These are phyloP conservation scores for Phytophthora podocarpi DNA, from an alignment of 352 stramenopile species.

Conservation along the genomic window DNA sequence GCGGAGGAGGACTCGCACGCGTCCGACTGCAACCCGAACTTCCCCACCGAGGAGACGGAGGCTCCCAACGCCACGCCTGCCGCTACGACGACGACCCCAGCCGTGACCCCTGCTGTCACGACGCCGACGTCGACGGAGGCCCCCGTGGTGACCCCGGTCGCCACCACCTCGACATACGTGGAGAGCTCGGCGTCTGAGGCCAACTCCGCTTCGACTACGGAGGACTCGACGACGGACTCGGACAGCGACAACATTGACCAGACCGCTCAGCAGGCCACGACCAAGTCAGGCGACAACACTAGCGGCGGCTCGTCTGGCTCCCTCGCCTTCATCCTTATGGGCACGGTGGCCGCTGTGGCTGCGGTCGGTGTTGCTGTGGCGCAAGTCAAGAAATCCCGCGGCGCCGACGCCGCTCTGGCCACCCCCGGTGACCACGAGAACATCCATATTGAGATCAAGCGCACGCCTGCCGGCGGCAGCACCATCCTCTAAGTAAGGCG, in stretches of 20 bases:
- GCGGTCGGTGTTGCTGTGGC: conserved; percentile 33
- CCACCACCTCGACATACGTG: conserved; percentile 10
- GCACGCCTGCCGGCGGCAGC: conserved; percentile 43
- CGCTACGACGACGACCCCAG: conserved; percentile 5
- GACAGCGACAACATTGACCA: conserved; percentile 25
- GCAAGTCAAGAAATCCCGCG: conserved; percentile 32
- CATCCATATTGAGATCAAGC: conserved; percentile 50
- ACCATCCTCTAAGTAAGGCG: conserved; percentile 43
- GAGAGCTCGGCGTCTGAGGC: conserved; percentile 14
- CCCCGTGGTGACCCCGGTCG: not conserved
- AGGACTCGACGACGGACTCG: conserved; percentile 6
- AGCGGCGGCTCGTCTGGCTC: not conserved
- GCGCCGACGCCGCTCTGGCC: conserved; percentile 24
- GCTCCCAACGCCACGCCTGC: conserved; percentile 7
- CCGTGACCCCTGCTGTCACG: conserved; percentile 15
- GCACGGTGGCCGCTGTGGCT: conserved; percentile 37
- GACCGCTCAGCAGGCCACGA: conserved; percentile 34
- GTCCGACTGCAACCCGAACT: conserved; percentile 43
- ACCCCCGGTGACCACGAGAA: conserved; percentile 36
- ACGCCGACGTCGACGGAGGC: conserved; percentile 9
- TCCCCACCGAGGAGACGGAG: conserved; percentile 32
- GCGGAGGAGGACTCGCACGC: conserved; percentile 18
- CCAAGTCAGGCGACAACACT: conserved; percentile 26
- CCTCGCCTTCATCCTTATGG: conserved; percentile 1
- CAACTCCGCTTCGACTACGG: conserved; percentile 7